Percentiles rank a stretch among this genome's conserved stretches.
Evolutionary conservation across 2,329 filamentous ascomycete genomes (phyloP).

Genomic region (Arthrobotrys sinensis): DNA sequence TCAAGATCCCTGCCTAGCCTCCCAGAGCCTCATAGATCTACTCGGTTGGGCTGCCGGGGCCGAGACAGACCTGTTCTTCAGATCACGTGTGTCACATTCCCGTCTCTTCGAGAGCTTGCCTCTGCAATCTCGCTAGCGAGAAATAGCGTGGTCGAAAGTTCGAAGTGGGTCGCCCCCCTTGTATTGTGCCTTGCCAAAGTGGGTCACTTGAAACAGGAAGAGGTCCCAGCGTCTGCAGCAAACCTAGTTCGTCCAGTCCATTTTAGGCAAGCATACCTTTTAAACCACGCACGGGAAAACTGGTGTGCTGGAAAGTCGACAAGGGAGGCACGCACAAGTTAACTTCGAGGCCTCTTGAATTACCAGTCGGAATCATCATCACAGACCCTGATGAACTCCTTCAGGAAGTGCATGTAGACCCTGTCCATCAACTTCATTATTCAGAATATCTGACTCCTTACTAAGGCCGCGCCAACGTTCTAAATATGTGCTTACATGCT

Average conservation of each 20-base stretch:
- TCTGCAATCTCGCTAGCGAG: constrained; percentile 37
- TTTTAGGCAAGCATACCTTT: constrained; percentile 57
- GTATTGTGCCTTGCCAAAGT: constrained; percentile 31
- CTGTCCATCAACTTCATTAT: constrained; percentile 53
- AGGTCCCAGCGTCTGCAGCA: constrained; percentile 61
- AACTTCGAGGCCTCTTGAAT: constrained; percentile 13
- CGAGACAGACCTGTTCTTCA: constrained; percentile 5
- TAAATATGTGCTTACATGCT: constrained; percentile 47
- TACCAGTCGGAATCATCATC: constrained; percentile 38
- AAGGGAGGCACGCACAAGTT: constrained; percentile 20
- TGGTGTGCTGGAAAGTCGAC: constrained; percentile 36
- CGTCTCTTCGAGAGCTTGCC: background rate
- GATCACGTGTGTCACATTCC: constrained; percentile 31
- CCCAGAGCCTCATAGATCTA: constrained; percentile 59
- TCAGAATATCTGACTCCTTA: constrained; percentile 60
- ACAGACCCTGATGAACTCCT: constrained; percentile 33
- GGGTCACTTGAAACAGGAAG: constrained; percentile 60
- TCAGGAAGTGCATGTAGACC: constrained; percentile 49
- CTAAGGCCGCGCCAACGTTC: constrained; percentile 52
- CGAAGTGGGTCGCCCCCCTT: constrained; percentile 18
- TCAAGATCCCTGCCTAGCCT: constrained; percentile 37
- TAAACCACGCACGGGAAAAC: constrained; percentile 56
- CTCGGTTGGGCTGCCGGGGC: constrained; percentile 47
- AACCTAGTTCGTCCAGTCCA: constrained; percentile 38
- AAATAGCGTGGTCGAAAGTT: background rate